Evolutionary conservation across 2,329 filamentous ascomycete species (phyloP), one percentile per base, ranked within the genome.

Genomic region (Aphanoascus verrucosus): DNA sequence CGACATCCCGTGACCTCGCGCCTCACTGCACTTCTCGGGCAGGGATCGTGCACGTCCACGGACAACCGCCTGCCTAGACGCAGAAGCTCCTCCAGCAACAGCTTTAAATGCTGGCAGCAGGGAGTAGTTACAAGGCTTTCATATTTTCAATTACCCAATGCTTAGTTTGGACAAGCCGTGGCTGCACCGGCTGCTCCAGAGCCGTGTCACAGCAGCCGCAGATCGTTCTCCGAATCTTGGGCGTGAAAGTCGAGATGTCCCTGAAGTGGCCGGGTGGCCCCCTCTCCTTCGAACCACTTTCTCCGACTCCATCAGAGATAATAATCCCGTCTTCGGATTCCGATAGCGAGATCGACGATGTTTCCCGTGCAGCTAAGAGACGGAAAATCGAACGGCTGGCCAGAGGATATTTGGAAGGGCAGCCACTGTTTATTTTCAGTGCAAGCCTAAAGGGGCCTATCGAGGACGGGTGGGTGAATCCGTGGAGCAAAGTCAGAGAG

Each of bases 371-470:
- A 12, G 65, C 67, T 5, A 74, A 72, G 59, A 64, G 64, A n/a
- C 65, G 65, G 55, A 67, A 70, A 55, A 70, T 74, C 44, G 72
- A 75, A 61, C 64, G 58, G 35, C 62, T 70, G 32, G 73, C 63
- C 15, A 65, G 65, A 43, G 63, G 67, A 7, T 74, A 75, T 61
- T 60, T 74, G 38, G 60, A 69, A 34, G 73, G 73, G 23, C 61
- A 64, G 28, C 65, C 66, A 14, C 61, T 73, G 8, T 74, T 73
- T 53, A 75, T 77, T 43, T 61, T 72, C 9, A 73, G 69, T 5
- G 73, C 74, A 11, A 66, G 67, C 7, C 62, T 77, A 17, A 67
- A 63, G 42, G 74, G 74, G 0, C 73, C 73, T 1, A 72, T 77
- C 32, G 66, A 70, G 3, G 55, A 65, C 20, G 65, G 60, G 23